Percentiles rank a stretch among this genome's conserved stretches.
Conservation (phyloP, 768 basidiomycete genomes). For the Royoungia palumana region DNA sequence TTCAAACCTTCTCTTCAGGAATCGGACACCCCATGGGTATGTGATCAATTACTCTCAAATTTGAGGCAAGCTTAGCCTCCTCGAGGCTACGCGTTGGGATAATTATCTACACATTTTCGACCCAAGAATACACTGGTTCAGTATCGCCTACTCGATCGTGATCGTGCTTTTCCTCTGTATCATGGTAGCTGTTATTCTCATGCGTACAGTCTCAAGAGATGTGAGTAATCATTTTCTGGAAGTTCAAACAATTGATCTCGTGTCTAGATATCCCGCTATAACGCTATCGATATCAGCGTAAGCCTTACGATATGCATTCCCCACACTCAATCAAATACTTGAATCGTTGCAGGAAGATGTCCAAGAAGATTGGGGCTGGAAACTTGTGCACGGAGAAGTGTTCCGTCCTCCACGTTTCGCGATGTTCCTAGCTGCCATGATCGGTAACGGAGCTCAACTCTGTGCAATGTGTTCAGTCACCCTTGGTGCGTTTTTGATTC, state of each 20-base stretch:
- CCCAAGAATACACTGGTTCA: conserved; percentile 95
- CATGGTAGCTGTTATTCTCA: conserved; percentile 91
- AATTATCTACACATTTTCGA: conserved; percentile 93
- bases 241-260: background rate
- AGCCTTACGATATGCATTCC: conserved; percentile 20
- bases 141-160: conserved; percentile 86
- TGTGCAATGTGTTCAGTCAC: conserved; percentile 87
- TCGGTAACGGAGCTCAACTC: conserved; percentile 64
- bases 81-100: conserved; percentile 92
- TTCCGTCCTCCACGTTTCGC: conserved; percentile 81
- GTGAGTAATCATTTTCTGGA: conserved; percentile 38
- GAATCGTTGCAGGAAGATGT: conserved; percentile 70
- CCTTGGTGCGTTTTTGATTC: conserved; percentile 48
- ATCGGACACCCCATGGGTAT: conserved; percentile 83
- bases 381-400: conserved; percentile 93
- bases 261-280: conserved; percentile 58
- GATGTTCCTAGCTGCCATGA: conserved; percentile 75
- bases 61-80: conserved; percentile 10
- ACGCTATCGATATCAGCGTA: conserved; percentile 87
- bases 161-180: conserved; percentile 88
- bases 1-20: conserved; percentile 42
- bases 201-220: conserved; percentile 85
- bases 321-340: background rate
- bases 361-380: conserved; percentile 99
- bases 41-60: conserved; percentile 1